Evolutionary conservation across 129 eudicot species (phyloP).

Genomic region (Apium graveolens): DNA sequence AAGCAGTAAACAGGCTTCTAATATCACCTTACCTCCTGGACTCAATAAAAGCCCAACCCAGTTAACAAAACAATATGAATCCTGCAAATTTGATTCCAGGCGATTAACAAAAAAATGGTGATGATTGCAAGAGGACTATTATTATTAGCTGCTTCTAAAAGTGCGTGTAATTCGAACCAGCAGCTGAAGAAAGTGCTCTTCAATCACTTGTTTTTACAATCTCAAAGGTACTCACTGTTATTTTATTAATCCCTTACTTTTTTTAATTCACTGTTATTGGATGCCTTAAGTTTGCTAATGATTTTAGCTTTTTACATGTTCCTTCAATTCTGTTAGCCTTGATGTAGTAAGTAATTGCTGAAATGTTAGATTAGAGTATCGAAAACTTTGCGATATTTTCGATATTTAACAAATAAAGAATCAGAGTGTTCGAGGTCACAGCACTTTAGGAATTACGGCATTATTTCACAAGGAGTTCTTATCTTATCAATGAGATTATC

Average conservation of each 20-base stretch:
- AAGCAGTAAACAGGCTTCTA: too few relatives aligned
- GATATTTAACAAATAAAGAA: too few relatives aligned
- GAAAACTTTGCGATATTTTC: too few relatives aligned
- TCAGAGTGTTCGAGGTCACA: too few relatives aligned
- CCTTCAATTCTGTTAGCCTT: too few relatives aligned
- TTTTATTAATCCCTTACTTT: too few relatives aligned
- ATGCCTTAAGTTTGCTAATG: neutral
- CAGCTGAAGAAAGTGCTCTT: neutral
- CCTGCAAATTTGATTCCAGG: neutral
- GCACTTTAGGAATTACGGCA: too few relatives aligned
- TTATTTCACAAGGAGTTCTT: too few relatives aligned
- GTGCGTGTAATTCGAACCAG: neutral
- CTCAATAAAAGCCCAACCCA: too few relatives aligned
- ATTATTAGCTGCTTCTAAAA: neutral
- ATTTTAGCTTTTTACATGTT: neutral
- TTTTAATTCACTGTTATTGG: too few relatives aligned
- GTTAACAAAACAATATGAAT: neutral
- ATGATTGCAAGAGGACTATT: neutral
- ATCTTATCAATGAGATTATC: too few relatives aligned
- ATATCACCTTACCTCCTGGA: too few relatives aligned
- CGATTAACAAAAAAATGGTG: neutral
- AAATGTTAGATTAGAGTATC: neutral
- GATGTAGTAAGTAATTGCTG: neutral
- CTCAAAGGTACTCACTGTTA: slow-evolving; percentile 30
- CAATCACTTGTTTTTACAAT: slow-evolving; percentile 5